Evolutionary conservation across 345 rosid species (phyloP), one percentile per base, ranked within the genome.

Genomic region (Eucalyptus tenuipes): DNA sequence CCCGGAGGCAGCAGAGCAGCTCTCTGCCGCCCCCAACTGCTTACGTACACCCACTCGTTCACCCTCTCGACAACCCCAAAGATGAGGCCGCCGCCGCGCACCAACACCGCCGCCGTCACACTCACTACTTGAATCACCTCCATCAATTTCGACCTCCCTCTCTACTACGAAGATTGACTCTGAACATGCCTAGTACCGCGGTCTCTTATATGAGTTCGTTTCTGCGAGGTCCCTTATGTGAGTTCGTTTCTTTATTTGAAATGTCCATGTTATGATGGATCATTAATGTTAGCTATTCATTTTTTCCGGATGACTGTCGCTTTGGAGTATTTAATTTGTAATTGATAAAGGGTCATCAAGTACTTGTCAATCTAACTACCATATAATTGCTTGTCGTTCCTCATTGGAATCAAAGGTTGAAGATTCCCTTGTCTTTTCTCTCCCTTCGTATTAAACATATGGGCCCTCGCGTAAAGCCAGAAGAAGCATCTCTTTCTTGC

Each of bases 1-100:
- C 99, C 97, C 3, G 99, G 98, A 22, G 98, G 99, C 14, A 96
- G 95, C 49, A 59, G 68, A 59, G 68, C n/a, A 59, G n/a, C 68
- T 27, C 68, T 59, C 68, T 27, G 31, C 68, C 68, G 68, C 68
- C 68, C 68, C 68, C 27, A 59, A 6, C 31, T 59, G 16, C 31
- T 27, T 6, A 59, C 68, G 68, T 27, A 59, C 15, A 0, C 15
- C 68, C 68, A 59, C 31, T 59, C 68, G 68, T 59, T 59, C 68
- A 27, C 31, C 31, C 16, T 59, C 68, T 25, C 27, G 31, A 59
- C 15, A 11, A 59, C 15, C n/a, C 68, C 68, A 6, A 27, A 59
- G n/a, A 27, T 27, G 68, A 59, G 16, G 68, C 68, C 68, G n/a
- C 31, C n/a, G 68, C 15, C 15, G 14, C 31, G 13, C 16, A 59